Percentiles rank a stretch among this genome's conserved stretches.
phyloP scores from a whole-genome alignment of 2,329 filamentous ascomycete species.

The Neofusicoccum laricinum region DNA sequence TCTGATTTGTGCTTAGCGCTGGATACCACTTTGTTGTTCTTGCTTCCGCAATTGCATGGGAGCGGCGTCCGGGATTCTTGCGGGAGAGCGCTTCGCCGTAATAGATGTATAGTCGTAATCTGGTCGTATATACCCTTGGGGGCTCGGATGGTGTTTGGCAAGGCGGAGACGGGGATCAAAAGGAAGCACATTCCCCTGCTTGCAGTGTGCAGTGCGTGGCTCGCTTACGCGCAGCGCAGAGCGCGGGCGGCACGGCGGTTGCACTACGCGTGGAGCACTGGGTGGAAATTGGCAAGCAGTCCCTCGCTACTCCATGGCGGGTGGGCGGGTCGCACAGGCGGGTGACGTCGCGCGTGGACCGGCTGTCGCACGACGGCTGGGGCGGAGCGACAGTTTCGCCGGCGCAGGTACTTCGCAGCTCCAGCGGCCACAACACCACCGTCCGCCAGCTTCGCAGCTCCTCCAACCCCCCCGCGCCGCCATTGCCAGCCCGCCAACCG shows the following conservation, averaged over 20 bases:
- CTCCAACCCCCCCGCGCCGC: neutral
- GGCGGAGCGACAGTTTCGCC: conserved; percentile 4
- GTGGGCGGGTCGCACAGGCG: neutral
- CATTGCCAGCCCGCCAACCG: neutral
- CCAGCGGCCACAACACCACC: neutral
- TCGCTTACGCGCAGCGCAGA: too few relatives aligned
- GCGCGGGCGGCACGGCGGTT: neutral
- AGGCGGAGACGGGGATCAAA: neutral
- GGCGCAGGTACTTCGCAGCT: neutral
- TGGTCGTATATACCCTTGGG: neutral
- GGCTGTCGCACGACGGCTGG: neutral
- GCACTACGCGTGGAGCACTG: neutral
- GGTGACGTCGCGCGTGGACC: neutral
- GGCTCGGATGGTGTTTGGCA: neutral
- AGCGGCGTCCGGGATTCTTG: neutral
- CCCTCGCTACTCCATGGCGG: neutral
- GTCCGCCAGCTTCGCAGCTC: neutral
- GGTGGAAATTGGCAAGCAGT: too few relatives aligned
- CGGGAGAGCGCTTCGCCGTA: neutral
- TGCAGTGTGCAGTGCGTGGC: neutral
- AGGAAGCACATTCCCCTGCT: neutral
- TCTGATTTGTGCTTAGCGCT: conserved; percentile 20
- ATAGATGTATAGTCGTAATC: neutral
- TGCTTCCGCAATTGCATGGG: neutral
- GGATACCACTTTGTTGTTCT: conserved; percentile 12